Conservation (phyloP, 2,329 filamentous ascomycete genomes). For the Dendryphion nanum region DNA sequence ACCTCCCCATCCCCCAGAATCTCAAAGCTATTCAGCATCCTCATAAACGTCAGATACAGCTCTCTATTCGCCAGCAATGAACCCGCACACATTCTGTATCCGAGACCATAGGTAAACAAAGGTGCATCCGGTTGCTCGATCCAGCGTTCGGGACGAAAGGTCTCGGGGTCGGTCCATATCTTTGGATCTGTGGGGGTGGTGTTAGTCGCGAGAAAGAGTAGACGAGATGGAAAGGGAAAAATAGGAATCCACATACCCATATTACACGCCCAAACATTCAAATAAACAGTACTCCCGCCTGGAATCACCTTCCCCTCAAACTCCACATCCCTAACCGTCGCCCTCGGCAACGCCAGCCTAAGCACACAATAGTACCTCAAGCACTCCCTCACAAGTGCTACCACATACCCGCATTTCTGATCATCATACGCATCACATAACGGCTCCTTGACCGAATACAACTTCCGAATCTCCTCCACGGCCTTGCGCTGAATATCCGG, state of each 20-base stretch:
- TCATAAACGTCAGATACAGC: constrained; percentile 63
- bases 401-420: constrained; percentile 62
- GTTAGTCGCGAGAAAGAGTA: constrained; percentile 5
- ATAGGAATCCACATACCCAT: constrained; percentile 52
- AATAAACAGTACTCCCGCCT: constrained; percentile 61
- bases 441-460: constrained; percentile 53
- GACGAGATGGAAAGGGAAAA: neutral
- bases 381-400: constrained; percentile 62
- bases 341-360: constrained; percentile 60
- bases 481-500: constrained; percentile 64
- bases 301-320: constrained; percentile 61
- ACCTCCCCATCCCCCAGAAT: constrained; percentile 55
- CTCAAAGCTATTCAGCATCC: constrained; percentile 61
- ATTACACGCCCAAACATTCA: constrained; percentile 69
- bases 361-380: constrained; percentile 64
- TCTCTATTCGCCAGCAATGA: constrained; percentile 63
- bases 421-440: constrained; percentile 62
- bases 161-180: constrained; percentile 59
- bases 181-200: too few species aligned
- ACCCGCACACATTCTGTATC: constrained; percentile 67
- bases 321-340: constrained; percentile 58
- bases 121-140: constrained; percentile 62
- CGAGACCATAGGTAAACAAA: constrained; percentile 64
- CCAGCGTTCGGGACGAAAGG: constrained; percentile 63
- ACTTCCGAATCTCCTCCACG: constrained; percentile 54